These are phyloP conservation scores for Lindgomyces ingoldianus DNA, from an alignment of 495 filamentous ascomycete genomes.

Conservation along the genomic window DNA sequence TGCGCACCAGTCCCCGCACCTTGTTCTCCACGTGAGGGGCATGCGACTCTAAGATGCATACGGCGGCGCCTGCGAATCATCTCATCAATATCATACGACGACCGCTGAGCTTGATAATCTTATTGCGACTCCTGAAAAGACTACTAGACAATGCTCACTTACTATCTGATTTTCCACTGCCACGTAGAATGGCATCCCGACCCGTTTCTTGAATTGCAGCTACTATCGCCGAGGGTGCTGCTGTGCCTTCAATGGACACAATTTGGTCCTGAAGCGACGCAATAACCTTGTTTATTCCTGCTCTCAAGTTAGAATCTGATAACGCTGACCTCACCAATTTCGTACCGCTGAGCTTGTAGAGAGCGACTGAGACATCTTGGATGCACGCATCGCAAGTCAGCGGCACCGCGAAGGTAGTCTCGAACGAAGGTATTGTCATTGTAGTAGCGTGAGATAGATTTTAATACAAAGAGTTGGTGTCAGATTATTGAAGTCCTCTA, in stretches of 20 bases:
- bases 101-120: neutral
- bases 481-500: neutral
- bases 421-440: constrained; percentile 33
- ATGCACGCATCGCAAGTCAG: constrained; percentile 88
- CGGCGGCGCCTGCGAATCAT: constrained; percentile 69
- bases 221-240: constrained; percentile 85
- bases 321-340: neutral
- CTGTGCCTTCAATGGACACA: constrained; percentile 70
- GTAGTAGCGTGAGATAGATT: neutral
- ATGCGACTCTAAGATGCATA: constrained; percentile 95
- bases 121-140: constrained; percentile 8
- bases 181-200: constrained; percentile 89
- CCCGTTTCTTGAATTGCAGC: constrained; percentile 85
- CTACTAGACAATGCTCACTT: constrained; percentile 42
- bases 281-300: constrained; percentile 66
- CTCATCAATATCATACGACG: constrained; percentile 26
- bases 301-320: constrained; percentile 6
- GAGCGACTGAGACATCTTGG: constrained; percentile 73
- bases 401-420: constrained; percentile 94
- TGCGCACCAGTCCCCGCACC: constrained; percentile 47
- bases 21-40: constrained; percentile 47
- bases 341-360: constrained; percentile 71
- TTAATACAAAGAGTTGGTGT: neutral
- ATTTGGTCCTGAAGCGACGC: constrained; percentile 66
- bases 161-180: constrained; percentile 83